Percentiles rank a stretch among this genome's conserved stretches.
These are phyloP conservation scores for Volvariella volvacea DNA, from an alignment of 1,284 basidiomycete species.

Conservation along the genomic window DNA sequence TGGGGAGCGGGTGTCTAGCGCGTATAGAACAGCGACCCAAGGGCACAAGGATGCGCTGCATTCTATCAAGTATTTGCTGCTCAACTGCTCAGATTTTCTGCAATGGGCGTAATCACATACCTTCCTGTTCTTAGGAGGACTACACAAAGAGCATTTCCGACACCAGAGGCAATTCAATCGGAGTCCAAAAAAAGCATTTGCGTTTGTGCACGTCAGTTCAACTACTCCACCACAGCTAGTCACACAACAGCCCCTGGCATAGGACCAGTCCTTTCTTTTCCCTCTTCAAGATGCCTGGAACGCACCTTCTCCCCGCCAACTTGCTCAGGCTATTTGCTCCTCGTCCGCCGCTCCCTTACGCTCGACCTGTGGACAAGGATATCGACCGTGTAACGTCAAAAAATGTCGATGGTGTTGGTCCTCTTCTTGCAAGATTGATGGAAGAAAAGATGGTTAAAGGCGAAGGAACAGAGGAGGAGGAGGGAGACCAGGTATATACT, in stretches of 20 bases:
- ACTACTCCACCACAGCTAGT: neutral
- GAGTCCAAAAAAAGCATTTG: neutral
- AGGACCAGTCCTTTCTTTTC: slow-evolving; percentile 6
- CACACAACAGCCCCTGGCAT: neutral
- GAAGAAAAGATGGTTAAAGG: slow-evolving; percentile 42
- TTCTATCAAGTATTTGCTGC: too few species aligned
- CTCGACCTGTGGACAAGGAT: slow-evolving; percentile 79
- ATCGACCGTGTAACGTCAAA: slow-evolving; percentile 68
- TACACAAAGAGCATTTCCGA: too few species aligned
- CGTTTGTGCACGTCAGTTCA: neutral
- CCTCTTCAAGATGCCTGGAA: slow-evolving; percentile 58
- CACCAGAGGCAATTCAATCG: neutral
- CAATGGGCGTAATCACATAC: too few species aligned
- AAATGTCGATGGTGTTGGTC: slow-evolving; percentile 67
- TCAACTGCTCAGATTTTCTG: too few species aligned
- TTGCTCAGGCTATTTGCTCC: slow-evolving; percentile 93
- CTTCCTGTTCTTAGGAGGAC: too few species aligned
- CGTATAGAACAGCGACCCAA: neutral
- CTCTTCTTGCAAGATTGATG: slow-evolving; percentile 62
- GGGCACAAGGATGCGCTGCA: too few species aligned
- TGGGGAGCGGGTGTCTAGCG: neutral
- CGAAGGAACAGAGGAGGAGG: slow-evolving; percentile 42
- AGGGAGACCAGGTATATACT: slow-evolving; percentile 73
- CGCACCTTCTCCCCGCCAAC: slow-evolving; percentile 88
- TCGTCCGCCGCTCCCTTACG: slow-evolving; percentile 79